Percentiles rank a stretch among this genome's conserved stretches.
These are phyloP conservation scores for Chiua virens DNA, from an alignment of 768 basidiomycete genomes.

Conservation along the genomic window DNA sequence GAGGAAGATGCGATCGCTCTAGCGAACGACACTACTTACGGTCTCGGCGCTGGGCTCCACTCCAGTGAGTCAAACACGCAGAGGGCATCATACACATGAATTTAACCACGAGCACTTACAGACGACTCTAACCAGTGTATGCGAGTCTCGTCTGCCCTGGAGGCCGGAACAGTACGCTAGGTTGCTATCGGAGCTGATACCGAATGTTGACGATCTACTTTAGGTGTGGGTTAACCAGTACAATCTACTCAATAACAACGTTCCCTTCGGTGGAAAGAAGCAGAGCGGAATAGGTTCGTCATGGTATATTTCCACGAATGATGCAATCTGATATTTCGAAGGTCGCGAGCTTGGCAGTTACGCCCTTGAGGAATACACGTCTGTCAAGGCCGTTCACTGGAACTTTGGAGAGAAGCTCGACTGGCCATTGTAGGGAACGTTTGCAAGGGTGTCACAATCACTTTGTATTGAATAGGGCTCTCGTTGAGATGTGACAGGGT, in stretches of 20 bases:
- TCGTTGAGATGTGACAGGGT: background rate
- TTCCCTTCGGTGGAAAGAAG: slow-evolving; percentile 96
- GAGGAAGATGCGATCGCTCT: slow-evolving; percentile 84
- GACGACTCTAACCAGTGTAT: slow-evolving; percentile 87
- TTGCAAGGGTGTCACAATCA: background rate
- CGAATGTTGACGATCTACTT: slow-evolving; percentile 5
- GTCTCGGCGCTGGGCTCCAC: slow-evolving; percentile 89
- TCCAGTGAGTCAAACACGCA: slow-evolving; percentile 54
- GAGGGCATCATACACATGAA: background rate
- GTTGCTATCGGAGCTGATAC: background rate
- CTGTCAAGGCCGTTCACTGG: slow-evolving; percentile 83
- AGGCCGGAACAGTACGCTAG: slow-evolving; percentile 79
- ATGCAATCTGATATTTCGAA: slow-evolving; percentile 28
- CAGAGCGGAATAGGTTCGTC: slow-evolving; percentile 77
- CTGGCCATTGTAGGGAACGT: slow-evolving; percentile 61
- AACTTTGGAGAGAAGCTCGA: slow-evolving; percentile 80
- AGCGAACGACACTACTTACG: slow-evolving; percentile 89
- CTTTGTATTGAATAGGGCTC: background rate
- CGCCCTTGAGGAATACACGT: slow-evolving; percentile 82
- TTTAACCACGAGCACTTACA: slow-evolving; percentile 23
- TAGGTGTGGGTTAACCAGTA: slow-evolving; percentile 95
- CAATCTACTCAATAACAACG: slow-evolving; percentile 78
- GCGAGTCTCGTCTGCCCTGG: slow-evolving; percentile 80
- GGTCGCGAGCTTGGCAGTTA: slow-evolving; percentile 88
- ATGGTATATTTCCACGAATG: background rate